phyloP scores from a whole-genome alignment of 768 basidiomycete genomes.

The Pleurotus ostreatus region DNA sequence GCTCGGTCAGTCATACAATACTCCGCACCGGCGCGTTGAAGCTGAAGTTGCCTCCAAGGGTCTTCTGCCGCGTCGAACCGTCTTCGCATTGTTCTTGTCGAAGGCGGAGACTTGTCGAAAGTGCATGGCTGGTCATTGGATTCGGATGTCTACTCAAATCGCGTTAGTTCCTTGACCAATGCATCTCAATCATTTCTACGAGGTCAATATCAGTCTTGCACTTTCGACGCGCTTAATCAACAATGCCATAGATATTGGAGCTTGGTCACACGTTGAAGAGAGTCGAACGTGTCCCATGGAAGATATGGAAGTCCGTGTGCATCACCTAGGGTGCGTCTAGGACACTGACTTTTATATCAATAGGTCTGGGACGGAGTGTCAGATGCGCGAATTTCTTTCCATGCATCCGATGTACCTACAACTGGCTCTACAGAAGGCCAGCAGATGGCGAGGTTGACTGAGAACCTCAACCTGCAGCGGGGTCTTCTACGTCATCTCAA shows the following conservation, averaged over 20 bases:
- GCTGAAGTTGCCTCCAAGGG: constrained; percentile 30
- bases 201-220: constrained; percentile 34
- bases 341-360: neutral
- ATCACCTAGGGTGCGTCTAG: neutral
- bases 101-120: constrained; percentile 73
- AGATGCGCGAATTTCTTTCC: constrained; percentile 72
- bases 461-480: constrained; percentile 91
- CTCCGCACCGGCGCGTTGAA: constrained; percentile 4
- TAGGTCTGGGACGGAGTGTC: constrained; percentile 94
- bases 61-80: constrained; percentile 50
- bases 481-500: constrained; percentile 69
- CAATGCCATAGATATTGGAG: constrained; percentile 60
- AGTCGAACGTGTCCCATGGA: constrained; percentile 68
- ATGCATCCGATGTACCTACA: constrained; percentile 42
- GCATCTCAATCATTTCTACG: constrained; percentile 63
- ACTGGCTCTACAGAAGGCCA: constrained; percentile 15
- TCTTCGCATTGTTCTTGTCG: constrained; percentile 68
- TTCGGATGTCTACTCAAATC: constrained; percentile 63
- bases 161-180: constrained; percentile 84
- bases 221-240: neutral
- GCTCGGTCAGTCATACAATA: constrained; percentile 50
- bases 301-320: constrained; percentile 71
- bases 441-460: constrained; percentile 79
- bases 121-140: constrained; percentile 63
- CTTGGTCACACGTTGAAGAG: constrained; percentile 76